A percentile compares a stretch with the other conserved stretches of the same genome.
These are phyloP conservation scores for Phytophthora constricta DNA, from an alignment of 352 stramenopile species.

Conservation along the genomic window DNA sequence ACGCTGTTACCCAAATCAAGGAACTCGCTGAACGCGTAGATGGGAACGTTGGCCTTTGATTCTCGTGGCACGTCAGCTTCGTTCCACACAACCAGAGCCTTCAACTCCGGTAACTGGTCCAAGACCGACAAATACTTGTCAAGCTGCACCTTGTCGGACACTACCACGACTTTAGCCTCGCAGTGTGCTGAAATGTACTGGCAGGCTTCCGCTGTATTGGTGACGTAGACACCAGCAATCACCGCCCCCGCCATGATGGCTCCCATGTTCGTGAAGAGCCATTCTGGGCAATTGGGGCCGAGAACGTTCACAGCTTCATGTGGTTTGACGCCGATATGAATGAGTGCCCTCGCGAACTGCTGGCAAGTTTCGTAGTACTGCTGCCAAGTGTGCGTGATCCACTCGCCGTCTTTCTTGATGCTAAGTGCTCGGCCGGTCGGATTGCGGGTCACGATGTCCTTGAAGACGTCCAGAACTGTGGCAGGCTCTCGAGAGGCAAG, in stretches of 20 bases:
- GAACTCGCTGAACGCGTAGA: slow-evolving; percentile 74
- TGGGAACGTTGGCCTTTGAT: slow-evolving; percentile 44
- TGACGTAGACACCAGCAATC: slow-evolving; percentile 87
- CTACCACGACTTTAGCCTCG: slow-evolving; percentile 77
- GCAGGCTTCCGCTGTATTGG: slow-evolving; percentile 75
- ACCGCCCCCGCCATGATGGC: slow-evolving; percentile 82
- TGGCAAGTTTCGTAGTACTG: slow-evolving; percentile 78
- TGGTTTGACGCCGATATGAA: slow-evolving; percentile 67
- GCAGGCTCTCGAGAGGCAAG: slow-evolving; percentile 39
- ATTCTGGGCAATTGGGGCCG: slow-evolving; percentile 88
- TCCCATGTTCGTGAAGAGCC: slow-evolving; percentile 84
- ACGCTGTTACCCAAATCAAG: slow-evolving; percentile 52
- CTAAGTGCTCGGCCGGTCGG: slow-evolving; percentile 44
- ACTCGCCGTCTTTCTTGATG: slow-evolving; percentile 51
- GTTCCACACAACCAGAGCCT: slow-evolving; percentile 80
- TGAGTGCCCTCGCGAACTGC: slow-evolving; percentile 77
- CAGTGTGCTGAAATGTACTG: slow-evolving; percentile 85
- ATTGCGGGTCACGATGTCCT: slow-evolving; percentile 39
- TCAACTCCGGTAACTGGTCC: slow-evolving; percentile 71
- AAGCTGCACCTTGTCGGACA: slow-evolving; percentile 71
- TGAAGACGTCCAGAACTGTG: slow-evolving; percentile 51
- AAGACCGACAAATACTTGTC: slow-evolving; percentile 76
- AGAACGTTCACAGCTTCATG: slow-evolving; percentile 85
- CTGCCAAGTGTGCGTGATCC: slow-evolving; percentile 67
- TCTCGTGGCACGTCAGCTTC: slow-evolving; percentile 35